A percentile compares a stretch with the other conserved stretches of the same genome.
Conservation (phyloP, 2,329 filamentous ascomycete genomes). For the Penicillium sp. region DNA sequence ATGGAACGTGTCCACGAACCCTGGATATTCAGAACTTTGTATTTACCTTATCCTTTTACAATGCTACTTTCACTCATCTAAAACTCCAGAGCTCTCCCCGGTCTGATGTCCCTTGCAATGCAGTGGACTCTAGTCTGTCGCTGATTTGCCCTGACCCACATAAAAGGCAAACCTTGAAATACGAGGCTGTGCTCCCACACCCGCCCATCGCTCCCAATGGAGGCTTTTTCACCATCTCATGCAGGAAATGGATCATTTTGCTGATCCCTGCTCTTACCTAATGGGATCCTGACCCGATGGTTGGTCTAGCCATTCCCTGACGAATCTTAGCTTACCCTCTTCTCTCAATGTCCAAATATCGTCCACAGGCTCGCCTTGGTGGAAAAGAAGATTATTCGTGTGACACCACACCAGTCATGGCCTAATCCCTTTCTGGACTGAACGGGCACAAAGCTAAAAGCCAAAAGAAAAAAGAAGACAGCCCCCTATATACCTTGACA, state of each 20-base stretch:
- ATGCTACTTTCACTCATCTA: no score
- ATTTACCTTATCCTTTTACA: no score
- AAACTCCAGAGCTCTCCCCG: neutral
- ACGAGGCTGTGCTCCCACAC: neutral
- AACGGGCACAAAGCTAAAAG: neutral
- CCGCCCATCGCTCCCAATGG: neutral
- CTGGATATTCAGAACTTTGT: no score
- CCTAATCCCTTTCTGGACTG: conserved; percentile 4
- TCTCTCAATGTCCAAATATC: neutral
- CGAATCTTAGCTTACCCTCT: neutral
- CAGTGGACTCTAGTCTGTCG: neutral
- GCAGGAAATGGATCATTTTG: neutral
- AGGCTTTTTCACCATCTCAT: neutral
- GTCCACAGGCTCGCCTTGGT: neutral
- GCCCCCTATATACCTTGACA: neutral
- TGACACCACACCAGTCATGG: conserved; percentile 6
- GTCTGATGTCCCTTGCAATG: neutral
- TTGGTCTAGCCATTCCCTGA: neutral
- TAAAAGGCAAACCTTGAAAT: neutral
- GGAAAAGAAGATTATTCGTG: neutral
- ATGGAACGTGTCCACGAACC: no score
- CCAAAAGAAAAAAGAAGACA: neutral
- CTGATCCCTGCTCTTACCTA: neutral
- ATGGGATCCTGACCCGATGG: neutral
- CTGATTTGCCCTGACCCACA: neutral